Percentiles rank a stretch among this genome's conserved stretches.
Conservation (phyloP, 192 early-diverging fungal species). For the Coemansia erecta region DNA sequence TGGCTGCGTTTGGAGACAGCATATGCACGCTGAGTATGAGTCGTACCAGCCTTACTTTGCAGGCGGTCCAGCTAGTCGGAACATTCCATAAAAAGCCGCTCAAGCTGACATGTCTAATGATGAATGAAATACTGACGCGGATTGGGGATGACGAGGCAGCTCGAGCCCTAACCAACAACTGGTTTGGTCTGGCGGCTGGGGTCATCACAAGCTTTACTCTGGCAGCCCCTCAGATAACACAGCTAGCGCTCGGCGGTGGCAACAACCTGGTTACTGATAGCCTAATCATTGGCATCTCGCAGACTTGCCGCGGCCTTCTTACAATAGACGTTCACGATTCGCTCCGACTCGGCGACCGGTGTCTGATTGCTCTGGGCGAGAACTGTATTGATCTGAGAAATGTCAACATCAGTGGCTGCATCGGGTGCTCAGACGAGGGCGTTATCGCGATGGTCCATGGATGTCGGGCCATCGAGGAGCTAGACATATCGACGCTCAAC, state of each 20-base stretch:
- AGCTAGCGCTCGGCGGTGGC: slow-evolving; percentile 22
- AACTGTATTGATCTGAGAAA: slow-evolving; percentile 17
- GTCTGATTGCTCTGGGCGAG: slow-evolving; percentile 20
- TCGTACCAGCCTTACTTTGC: background rate
- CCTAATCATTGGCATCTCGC: slow-evolving; percentile 20
- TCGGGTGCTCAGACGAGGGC: slow-evolving; percentile 15
- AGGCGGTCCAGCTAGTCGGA: background rate
- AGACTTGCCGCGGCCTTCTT: slow-evolving; percentile 6
- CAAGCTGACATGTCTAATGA: background rate
- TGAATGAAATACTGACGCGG: background rate
- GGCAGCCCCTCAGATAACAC: slow-evolving; percentile 14
- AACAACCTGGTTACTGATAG: slow-evolving; percentile 26
- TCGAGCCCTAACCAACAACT: background rate
- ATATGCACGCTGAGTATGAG: slow-evolving; percentile 19
- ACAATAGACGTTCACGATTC: slow-evolving; percentile 30
- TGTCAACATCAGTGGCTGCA: slow-evolving; percentile 30
- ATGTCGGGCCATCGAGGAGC: slow-evolving; percentile 10
- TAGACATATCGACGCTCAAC: slow-evolving; percentile 19
- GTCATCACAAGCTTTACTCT: slow-evolving; percentile 12
- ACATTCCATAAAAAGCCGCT: background rate
- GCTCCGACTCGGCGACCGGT: slow-evolving; percentile 6
- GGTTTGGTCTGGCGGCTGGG: background rate
- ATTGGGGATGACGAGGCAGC: background rate
- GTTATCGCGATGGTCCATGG: slow-evolving; percentile 25
- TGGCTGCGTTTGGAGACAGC: slow-evolving; percentile 16